These are phyloP conservation scores for Heritiera fomes DNA, from an alignment of 345 rosid species.

Conservation along the genomic window DNA sequence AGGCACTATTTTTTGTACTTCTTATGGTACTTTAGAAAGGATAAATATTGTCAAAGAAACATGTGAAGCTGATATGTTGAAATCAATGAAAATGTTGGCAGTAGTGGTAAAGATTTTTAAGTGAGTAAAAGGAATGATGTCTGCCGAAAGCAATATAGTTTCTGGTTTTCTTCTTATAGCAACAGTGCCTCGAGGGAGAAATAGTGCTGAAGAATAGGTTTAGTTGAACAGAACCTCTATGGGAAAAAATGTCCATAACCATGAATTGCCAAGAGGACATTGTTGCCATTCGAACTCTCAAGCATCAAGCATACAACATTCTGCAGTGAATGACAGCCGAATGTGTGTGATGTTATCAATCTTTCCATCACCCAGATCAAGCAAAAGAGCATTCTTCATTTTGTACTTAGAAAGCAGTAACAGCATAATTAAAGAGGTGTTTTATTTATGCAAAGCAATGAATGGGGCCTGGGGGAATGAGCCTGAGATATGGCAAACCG, in stretches of 20 bases:
- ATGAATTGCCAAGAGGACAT: not conserved
- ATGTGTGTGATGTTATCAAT: slow-evolving; percentile 81
- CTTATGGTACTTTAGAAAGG: not conserved
- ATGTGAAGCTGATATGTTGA: not conserved
- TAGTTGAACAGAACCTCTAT: too few species aligned
- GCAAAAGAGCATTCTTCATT: slow-evolving; percentile 95
- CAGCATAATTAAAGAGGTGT: slow-evolving; percentile 91
- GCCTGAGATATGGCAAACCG: slow-evolving; percentile 93
- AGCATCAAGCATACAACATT: not conserved
- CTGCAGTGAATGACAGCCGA: slow-evolving; percentile 77
- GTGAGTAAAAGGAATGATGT: not conserved
- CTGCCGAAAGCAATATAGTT: not conserved
- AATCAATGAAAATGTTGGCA: not conserved
- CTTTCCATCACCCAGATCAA: slow-evolving; percentile 75
- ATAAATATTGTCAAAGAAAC: not conserved
- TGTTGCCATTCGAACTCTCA: not conserved
- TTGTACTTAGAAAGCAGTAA: slow-evolving; percentile 92
- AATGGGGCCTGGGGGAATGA: slow-evolving; percentile 98
- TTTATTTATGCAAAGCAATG: slow-evolving; percentile 37
- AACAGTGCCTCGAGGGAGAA: not conserved
- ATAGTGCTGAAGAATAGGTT: not conserved
- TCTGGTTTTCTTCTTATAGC: not conserved
- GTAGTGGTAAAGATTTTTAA: too few species aligned
- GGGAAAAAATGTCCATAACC: not conserved
- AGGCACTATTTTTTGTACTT: not conserved